Evolutionary conservation across 352 stramenopile genomes (phyloP), one percentile per base, ranked within the genome.

Genomic region (Phytopythium vexans): DNA sequence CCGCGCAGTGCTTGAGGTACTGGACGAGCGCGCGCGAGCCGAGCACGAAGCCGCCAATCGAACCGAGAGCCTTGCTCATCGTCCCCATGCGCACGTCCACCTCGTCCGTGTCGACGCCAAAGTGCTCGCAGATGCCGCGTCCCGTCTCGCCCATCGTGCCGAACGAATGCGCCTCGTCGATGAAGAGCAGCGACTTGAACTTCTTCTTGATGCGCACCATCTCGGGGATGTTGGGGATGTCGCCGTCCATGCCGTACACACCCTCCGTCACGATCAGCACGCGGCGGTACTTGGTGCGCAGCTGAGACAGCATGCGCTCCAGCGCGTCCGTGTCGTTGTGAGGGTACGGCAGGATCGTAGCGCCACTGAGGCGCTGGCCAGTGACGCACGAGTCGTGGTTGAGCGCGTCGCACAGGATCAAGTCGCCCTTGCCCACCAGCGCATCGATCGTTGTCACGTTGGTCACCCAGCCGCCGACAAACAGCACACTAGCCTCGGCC

Each of bases 301-400:
- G 62, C 60, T 76, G 78, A 12, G 53, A 61, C 21, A 92, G 59
- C 74, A 92, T 89, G 27, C 77, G 75, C n/a, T 90, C 82, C 4
- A 89, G 69, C 12, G 79, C 74, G 42, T 77, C 62, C 8, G 68
- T 82, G 62, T 92, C 76, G 47, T 92, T 92, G 61, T 92, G 82
- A 3, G 79, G 82, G 65, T 89, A 92, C 16, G 79, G 76, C 39
- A 89, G 53, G 31, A 92, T 85, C 6, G 82, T 86, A n/a, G 82
- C 82, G 39, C 82, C 82, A 57, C 77, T 89, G 31, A 90, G 65
- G 8, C 78, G 75, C 56, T 89, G 76, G 15, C 82, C 82, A 27
- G 66, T 89, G 12, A 92, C 82, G 55, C 79, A 90, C 46, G 79
- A 90, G 64, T 90, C 74, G 60, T 92, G 82, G 54, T 92, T 92